Base-by-base conservation (phyloP, 192 early-diverging fungal genomes). In the Coemansia umbellata region DNA sequence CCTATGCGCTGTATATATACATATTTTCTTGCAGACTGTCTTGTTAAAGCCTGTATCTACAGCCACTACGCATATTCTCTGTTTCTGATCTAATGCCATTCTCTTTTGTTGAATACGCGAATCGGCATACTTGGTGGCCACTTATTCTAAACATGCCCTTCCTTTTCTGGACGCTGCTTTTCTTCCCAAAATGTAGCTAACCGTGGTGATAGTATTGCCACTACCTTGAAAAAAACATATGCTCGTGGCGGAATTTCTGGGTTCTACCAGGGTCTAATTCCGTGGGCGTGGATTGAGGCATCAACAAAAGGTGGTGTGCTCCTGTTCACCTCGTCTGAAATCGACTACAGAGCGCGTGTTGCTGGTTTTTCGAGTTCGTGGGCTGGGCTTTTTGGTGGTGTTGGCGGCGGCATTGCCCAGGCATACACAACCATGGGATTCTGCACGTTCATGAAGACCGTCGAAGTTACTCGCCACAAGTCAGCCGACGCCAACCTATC, bases 371-470 rank as follows among this genome's bases (percentile, higher is more conserved):
- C 72, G 28, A 57, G 53, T 6, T 49, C 60, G 24, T 64, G 80
- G 80, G 84, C 90, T n/a, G 94, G 94, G 50, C 84, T 95, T 40
- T 41, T 93, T 31, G 94, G 93, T 47, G 96, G 96, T 17, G 91
- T 97, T 84, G 91, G 81, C 44, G 96, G 94, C 50, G 96, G 96
- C 60, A 77, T 95, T 27, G 88, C 90, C 15, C 93, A 95, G 80
- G 93, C 94, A 0, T 98, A 97, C 80, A 87, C 93, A 37, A 98
- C 96, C 18, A 98, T 98, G 96, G 96, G 96, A n/a, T 97, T 97
- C 78, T 97, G 94, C 73, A 98, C 95, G 0, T 96, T 96, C 75
- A 96, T 98, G 95, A 92, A 94, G 81, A 97, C 95, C 3, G 90
- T 91, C n/a, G 96, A 98, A 59, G 94, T 98, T 27, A 98, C 96